A percentile compares a stretch with the other conserved stretches of the same genome.
These are phyloP conservation scores for Globisporangium camurandrum DNA, from an alignment of 352 stramenopile genomes.

Conservation along the genomic window DNA sequence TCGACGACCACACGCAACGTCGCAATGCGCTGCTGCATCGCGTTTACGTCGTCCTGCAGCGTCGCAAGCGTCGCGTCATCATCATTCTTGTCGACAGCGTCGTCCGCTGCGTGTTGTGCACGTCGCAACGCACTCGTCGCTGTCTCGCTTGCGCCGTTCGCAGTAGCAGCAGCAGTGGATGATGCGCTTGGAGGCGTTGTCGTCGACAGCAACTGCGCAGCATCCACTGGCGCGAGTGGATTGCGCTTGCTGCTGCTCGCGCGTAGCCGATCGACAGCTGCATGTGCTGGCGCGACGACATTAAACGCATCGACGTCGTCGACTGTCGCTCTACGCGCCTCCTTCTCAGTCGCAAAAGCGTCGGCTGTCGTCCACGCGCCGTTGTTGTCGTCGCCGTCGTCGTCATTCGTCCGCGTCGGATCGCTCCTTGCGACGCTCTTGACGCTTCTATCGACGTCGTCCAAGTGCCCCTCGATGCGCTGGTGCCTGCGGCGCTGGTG, in stretches of 20 bases:
- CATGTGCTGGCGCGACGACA: too few species aligned
- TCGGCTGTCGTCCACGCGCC: too few species aligned
- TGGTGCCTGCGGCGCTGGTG: slow-evolving; percentile 1
- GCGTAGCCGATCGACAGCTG: too few species aligned
- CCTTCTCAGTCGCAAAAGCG: too few species aligned
- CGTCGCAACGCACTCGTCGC: not conserved
- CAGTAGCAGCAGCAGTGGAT: not conserved
- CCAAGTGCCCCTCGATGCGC: too few species aligned
- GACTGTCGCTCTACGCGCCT: not conserved
- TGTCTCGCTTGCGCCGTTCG: too few species aligned
- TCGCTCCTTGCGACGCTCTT: too few species aligned
- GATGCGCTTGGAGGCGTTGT: too few species aligned
- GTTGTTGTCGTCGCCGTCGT: slow-evolving; percentile 1
- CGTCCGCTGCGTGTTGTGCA: not conserved
- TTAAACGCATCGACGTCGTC: not conserved
- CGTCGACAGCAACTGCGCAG: too few species aligned
- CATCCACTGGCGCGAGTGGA: too few species aligned
- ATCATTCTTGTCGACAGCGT: not conserved
- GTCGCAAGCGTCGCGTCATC: not conserved
- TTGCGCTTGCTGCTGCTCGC: too few species aligned
- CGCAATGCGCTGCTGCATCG: slow-evolving; percentile 26
- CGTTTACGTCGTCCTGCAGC: slow-evolving; percentile 22
- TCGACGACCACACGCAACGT: slow-evolving; percentile 35
- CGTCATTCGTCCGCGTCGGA: slow-evolving; percentile 10
- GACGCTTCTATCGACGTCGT: too few species aligned